These are phyloP conservation scores for Hortiboletus campestris DNA, from an alignment of 768 basidiomycete species.

Conservation along the genomic window DNA sequence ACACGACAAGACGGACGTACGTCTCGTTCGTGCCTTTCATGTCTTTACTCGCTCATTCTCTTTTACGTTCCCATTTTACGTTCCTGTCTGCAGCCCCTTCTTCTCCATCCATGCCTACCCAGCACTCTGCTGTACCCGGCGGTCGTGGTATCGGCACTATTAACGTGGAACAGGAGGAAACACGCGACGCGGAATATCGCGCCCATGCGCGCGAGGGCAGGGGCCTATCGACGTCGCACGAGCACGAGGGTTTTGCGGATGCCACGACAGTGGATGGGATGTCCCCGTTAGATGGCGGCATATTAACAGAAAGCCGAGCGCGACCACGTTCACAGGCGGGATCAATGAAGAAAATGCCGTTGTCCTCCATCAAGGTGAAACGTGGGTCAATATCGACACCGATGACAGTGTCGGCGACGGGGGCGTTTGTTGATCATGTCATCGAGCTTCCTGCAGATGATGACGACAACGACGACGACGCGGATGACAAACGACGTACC, in stretches of 20 bases:
- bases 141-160: conserved; percentile 28
- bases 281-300: background rate
- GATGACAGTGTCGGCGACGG: conserved; percentile 1
- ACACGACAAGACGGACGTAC: conserved; percentile 16
- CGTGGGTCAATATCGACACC: background rate
- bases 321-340: conserved; percentile 5
- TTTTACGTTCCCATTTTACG: background rate
- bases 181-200: conserved; percentile 14
- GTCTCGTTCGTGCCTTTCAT: background rate
- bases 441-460: conserved; percentile 21
- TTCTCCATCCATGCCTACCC: conserved; percentile 3
- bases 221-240: background rate
- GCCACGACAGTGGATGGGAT: conserved; percentile 1
- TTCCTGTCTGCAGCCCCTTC: background rate
- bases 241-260: background rate
- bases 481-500: background rate
- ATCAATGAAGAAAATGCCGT: conserved; percentile 10
- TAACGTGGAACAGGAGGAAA: conserved; percentile 23
- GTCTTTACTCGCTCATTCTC: background rate
- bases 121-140: conserved; percentile 27
- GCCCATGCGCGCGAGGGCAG: background rate
- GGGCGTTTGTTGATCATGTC: conserved; percentile 20
- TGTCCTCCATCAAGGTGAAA: background rate
- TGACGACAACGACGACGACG: conserved; percentile 9
- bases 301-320: background rate